Base-by-base conservation (phyloP, 352 stramenopile species). In the Phytophthora lateralis region DNA sequence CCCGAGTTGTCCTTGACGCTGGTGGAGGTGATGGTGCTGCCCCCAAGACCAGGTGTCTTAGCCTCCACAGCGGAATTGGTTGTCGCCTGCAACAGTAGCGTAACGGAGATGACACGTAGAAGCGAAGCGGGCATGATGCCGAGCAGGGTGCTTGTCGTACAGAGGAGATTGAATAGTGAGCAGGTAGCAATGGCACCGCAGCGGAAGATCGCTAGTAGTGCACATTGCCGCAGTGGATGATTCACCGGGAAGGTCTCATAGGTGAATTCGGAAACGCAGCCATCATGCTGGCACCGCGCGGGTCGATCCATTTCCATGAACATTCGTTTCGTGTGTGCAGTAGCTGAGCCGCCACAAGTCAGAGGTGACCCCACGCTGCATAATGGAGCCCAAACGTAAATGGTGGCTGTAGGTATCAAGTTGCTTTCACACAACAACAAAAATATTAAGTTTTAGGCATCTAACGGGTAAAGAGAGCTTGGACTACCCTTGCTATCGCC, bases 131-230 rank as follows among this genome's bases (percentile, higher is more conserved):
- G 26, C 56, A 56, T 56, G 21, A 14, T 43, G 27, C 34, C 29
- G 14, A 60, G n/a, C 27, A 3, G 41, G 37, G 20, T 24, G 52
- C 34, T 57, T 48, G 45, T 17, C 11, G 52, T 48, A 12, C 21
- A 51, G 45, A 60, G 47, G 39, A 64, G 62, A 41, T 64, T 49
- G 47, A 64, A 44, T 47, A 56, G 38, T 69, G 55, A 64, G 9
- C 50, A 46, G 32, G 38, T 26, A 30, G 17, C 14, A 9, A 11
- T 43, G n/a, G 21, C 32, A 55, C 35, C 14, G 37, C 38, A 43
- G 27, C 9, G 15, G 35, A 52, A 55, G 43, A 61, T 53, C 57
- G 39, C 38, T 42, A 20, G 21, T 58, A 17, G 6, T 37, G 30
- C 30, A 37, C 10, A 30, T 37, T 15, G 20, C 20, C 20, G 45